Conservation (phyloP, 352 stramenopile genomes). For the Globisporangium lucens region DNA sequence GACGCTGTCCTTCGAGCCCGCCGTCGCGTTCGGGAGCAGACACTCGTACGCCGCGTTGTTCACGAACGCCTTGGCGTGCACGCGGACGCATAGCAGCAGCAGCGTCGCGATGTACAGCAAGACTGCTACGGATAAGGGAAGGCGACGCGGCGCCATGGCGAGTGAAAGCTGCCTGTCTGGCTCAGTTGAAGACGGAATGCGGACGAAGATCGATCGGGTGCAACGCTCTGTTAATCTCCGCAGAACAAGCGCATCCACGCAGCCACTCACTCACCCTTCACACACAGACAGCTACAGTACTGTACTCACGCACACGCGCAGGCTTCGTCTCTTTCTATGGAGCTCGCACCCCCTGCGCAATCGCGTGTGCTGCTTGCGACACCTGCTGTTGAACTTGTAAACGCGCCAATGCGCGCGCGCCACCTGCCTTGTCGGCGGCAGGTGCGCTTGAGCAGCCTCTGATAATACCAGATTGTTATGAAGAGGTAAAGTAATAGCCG, state of each 20-base stretch:
- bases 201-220: neutral
- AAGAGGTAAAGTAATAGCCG: neutral
- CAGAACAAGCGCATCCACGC: conserved; percentile 5
- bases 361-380: conserved; percentile 5
- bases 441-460: neutral
- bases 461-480: neutral
- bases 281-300: neutral
- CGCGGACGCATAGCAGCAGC: conserved; percentile 2
- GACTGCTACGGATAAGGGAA: neutral
- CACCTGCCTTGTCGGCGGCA: conserved; percentile 9
- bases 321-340: neutral
- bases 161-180: neutral
- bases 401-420: conserved; percentile 7
- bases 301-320: neutral
- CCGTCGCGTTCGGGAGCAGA: neutral
- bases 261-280: neutral
- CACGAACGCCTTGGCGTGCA: conserved; percentile 18
- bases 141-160: neutral
- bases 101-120: neutral
- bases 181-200: conserved; percentile 5
- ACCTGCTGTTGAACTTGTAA: conserved; percentile 15
- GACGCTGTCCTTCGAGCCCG: neutral
- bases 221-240: conserved; percentile 8
- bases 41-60: conserved; percentile 22
- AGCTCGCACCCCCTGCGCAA: neutral